These are phyloP conservation scores for Cercospora zeina DNA, from an alignment of 2,329 filamentous ascomycete genomes.

Conservation along the genomic window DNA sequence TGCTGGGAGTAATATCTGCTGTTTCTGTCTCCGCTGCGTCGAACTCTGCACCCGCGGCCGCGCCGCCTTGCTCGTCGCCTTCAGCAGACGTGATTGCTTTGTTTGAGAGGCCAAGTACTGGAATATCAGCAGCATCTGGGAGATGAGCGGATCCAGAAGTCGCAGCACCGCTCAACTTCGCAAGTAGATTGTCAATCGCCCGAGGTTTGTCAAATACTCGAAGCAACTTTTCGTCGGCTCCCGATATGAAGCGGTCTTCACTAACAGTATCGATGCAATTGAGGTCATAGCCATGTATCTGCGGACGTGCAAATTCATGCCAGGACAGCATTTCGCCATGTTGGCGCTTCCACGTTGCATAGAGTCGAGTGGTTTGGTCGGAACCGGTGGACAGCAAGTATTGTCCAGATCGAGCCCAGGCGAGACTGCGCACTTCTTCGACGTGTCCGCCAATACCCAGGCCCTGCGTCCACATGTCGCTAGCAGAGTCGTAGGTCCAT, in stretches of 20 bases:
- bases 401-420: constrained; percentile 78
- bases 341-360: constrained; percentile 70
- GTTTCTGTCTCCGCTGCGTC: constrained; percentile 58
- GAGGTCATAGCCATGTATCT: constrained; percentile 97
- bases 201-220: constrained; percentile 90
- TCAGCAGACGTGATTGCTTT: constrained; percentile 69
- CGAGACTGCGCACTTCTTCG: constrained; percentile 73
- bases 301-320: constrained; percentile 94
- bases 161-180: constrained; percentile 30
- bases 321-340: constrained; percentile 58
- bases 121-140: constrained; percentile 90
- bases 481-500: constrained; percentile 66
- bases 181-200: constrained; percentile 68
- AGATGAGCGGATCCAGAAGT: constrained; percentile 44
- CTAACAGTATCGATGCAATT: constrained; percentile 85
- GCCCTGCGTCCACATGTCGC: constrained; percentile 72
- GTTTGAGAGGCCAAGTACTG: constrained; percentile 91
- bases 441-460: constrained; percentile 83
- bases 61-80: constrained; percentile 36
- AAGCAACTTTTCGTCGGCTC: constrained; percentile 96
- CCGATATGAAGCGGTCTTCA: constrained; percentile 78
- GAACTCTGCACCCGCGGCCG: constrained; percentile 44
- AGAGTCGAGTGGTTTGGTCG: constrained; percentile 90
- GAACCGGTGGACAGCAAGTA: constrained; percentile 86
- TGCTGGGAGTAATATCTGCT: constrained; percentile 57